Percentiles rank a stretch among this genome's conserved stretches.
These are phyloP conservation scores for Didymella sp. DNA, from an alignment of 2,329 filamentous ascomycete species.

Conservation along the genomic window DNA sequence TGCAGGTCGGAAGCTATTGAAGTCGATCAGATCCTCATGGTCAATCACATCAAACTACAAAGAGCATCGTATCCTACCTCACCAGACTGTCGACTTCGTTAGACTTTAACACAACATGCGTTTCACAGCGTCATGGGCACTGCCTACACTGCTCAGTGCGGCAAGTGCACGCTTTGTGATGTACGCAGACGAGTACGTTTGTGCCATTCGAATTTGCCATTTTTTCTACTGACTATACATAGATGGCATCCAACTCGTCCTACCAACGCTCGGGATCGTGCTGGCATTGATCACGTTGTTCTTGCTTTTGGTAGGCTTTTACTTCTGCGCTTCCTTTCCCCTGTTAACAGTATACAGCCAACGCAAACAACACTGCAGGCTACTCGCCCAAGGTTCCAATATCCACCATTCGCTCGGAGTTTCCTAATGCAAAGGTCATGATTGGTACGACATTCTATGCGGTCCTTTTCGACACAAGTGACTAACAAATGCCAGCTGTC, in stretches of 20 bases:
- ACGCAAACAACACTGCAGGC: constrained; percentile 52
- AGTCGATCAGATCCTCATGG: constrained; percentile 2
- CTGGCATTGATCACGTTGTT: constrained; percentile 47
- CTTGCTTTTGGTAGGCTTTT: constrained; percentile 37
- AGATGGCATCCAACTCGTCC: constrained; percentile 47
- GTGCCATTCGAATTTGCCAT: not conserved
- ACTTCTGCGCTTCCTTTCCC: not conserved
- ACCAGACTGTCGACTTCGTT: not conserved
- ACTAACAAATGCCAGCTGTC: constrained; percentile 57
- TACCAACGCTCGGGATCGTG: constrained; percentile 33
- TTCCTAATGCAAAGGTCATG: constrained; percentile 67
- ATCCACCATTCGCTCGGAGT: constrained; percentile 60
- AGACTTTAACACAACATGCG: constrained; percentile 31
- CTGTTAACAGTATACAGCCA: constrained; percentile 12
- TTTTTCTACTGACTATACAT: not conserved
- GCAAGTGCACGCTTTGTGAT: constrained; percentile 41
- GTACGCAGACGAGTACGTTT: constrained; percentile 44
- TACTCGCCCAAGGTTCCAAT: constrained; percentile 64
- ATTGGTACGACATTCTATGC: constrained; percentile 45
- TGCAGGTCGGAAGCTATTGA: constrained; percentile 15
- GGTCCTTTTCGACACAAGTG: not conserved
- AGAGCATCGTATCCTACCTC: not conserved
- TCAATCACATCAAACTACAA: constrained; percentile 5
- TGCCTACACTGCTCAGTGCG: constrained; percentile 22
- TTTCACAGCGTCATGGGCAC: constrained; percentile 21